Percentiles rank a stretch among this genome's conserved stretches.
Evolutionary conservation across 1,284 basidiomycete species (phyloP).

Genomic region (Rhodotorula sp.): DNA sequence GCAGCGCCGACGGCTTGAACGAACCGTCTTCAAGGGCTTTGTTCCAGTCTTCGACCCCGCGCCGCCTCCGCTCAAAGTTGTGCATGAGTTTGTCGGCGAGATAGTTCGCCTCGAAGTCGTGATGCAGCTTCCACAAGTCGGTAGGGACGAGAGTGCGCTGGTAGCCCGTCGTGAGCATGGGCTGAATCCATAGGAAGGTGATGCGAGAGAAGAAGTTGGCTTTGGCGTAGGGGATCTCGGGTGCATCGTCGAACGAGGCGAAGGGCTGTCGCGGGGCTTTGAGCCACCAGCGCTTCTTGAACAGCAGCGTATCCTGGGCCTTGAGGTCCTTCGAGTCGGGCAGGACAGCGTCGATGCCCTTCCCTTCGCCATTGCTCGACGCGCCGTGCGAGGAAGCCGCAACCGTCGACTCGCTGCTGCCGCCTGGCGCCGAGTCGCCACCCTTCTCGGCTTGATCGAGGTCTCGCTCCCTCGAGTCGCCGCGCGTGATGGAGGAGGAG

Average conservation of each 20-base stretch:
- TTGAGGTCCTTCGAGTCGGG: slow-evolving; percentile 12
- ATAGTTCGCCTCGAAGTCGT: slow-evolving; percentile 57
- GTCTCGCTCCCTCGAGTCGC: slow-evolving; percentile 8
- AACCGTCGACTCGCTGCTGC: not conserved
- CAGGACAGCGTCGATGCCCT: slow-evolving; percentile 4
- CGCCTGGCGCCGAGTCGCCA: not conserved
- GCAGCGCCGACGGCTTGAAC: slow-evolving; percentile 42
- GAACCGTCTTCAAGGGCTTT: slow-evolving; percentile 41
- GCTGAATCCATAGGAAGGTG: slow-evolving; percentile 47
- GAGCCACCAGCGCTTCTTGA: slow-evolving; percentile 29
- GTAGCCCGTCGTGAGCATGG: slow-evolving; percentile 55
- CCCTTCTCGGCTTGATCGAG: slow-evolving; percentile 3
- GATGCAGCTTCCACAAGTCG: slow-evolving; percentile 56
- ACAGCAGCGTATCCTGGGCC: not conserved
- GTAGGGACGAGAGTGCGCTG: slow-evolving; percentile 48
- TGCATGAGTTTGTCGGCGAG: slow-evolving; percentile 56
- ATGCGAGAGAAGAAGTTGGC: slow-evolving; percentile 60
- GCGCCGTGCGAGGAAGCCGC: not conserved
- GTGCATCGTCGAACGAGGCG: slow-evolving; percentile 61
- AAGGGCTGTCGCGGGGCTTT: slow-evolving; percentile 30
- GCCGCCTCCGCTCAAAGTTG: slow-evolving; percentile 45
- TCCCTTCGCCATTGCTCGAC: not conserved
- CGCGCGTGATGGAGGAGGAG: slow-evolving; percentile 22
- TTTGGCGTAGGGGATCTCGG: slow-evolving; percentile 57
- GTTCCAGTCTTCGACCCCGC: slow-evolving; percentile 50